Evolutionary conservation across 2,329 filamentous ascomycete species (phyloP), one percentile per base, ranked within the genome.

Genomic region (Xylaria polymorpha): DNA sequence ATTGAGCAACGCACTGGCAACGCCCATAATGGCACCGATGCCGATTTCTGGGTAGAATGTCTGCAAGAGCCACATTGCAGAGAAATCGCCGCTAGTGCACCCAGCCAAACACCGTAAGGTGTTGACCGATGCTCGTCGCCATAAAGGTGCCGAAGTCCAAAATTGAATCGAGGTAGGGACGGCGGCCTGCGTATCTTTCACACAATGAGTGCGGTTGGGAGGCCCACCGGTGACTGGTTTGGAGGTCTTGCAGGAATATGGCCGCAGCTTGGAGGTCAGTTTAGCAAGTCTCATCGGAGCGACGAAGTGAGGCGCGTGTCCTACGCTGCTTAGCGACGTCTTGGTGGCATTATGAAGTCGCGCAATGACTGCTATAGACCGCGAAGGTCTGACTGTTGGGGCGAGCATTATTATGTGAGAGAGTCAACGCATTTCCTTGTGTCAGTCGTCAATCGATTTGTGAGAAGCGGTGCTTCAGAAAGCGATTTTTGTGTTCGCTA

Each of bases 11-110:
- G 35, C 35, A 56, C 51, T 56, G 1, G 51, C 51, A 22, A 56
- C 35, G n/a, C 51, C 35, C 32, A 56, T 56, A 20, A 56, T 56
- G 35, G 35, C n/a, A 5, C 46, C 32, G 6, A 56, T 39, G 3
- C 51, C 35, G 51, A 56, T 39, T 3, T 56, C 51, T 39, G 51
- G 51, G 35, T 39, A 56, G 7, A 37, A 56, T 22, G 51, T 22
- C 51, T 56, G 32, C 20, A 56, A 22, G n/a, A 39, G 4, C 51
- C 51, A 56, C 51, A 56, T 22, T 37, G 32, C 51, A 7, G 51
- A 39, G n/a, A 56, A 56, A 39, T 56, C 32, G n/a, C 51, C 51
- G 51, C 32, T 56, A 1, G 51, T 56, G 22, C 51, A 39, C 18
- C 51, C 32, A 22, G 39, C 22, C 10, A 56, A 56, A n/a, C 51